Base-by-base conservation (phyloP, 257 asterid genomes). In the Marsdenia floribunda region DNA sequence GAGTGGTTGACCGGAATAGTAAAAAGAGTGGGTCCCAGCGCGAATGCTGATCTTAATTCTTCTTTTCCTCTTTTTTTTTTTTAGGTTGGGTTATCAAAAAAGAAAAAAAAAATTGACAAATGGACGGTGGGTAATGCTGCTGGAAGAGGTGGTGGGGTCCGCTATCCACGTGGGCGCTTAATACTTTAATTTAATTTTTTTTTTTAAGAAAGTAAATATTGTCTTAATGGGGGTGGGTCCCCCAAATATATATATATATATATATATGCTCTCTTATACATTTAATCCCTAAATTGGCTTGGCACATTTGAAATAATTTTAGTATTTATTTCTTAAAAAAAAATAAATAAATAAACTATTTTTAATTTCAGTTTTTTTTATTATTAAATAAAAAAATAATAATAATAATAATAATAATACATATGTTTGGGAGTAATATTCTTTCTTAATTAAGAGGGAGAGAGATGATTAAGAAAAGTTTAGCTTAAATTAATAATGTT, bases 91-190 rank as follows among this genome's bases (percentile, higher is more conserved):
- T n/a, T n/a, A n/a, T n/a, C n/a, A n/a, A n/a, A n/a, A 38, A 18
- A 38, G 22, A 44, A 54, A 71, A 54, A 8, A n/a, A n/a, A n/a
- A n/a, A n/a, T n/a, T n/a, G n/a, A n/a, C n/a, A n/a, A n/a, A n/a
- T n/a, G n/a, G 75, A 71, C 55, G 55, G 75, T 72, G 42, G 65
- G 24, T 47, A 57, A 15, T 40, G 29, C 15, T 65, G 70, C 49
- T 37, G 29, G 70, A 0, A 14, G 26, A 18, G 3, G 22, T 16
- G 0, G 47, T 65, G 49, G 70, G 70, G 70, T 65, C 70, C 47
- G 6, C 50, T 5, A 12, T 7, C 52, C 24, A 19, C 71, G 33
- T 38, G 29, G 70, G 29, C 6, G 3, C 18, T 65, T 15, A 63
- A 29, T 29, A 29, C 33, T 29, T 42, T 42, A 42, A 42, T 42